phyloP scores from a whole-genome alignment of 2,329 filamentous ascomycete species.

The Talaromyces atroroseus region DNA sequence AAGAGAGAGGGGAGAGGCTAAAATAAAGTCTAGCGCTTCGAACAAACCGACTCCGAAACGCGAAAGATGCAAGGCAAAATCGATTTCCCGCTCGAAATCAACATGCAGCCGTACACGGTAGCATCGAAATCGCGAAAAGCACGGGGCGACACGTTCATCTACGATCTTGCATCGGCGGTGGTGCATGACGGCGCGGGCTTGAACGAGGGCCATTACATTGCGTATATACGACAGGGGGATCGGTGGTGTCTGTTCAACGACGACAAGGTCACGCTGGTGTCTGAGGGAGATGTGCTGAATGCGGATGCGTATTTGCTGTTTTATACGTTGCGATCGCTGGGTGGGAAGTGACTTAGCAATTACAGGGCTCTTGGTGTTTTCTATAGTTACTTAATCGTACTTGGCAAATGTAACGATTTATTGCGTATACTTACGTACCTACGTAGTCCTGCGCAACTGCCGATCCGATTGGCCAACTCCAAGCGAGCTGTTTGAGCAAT shows the following conservation, averaged over 20 bases:
- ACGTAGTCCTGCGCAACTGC: too few relatives aligned
- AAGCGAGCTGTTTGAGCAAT: not conserved
- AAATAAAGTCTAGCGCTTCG: slow-evolving; percentile 53
- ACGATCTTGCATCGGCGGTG: slow-evolving; percentile 83
- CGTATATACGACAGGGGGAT: slow-evolving; percentile 77
- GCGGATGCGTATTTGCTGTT: slow-evolving; percentile 89
- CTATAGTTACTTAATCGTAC: too few relatives aligned
- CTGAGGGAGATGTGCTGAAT: slow-evolving; percentile 75
- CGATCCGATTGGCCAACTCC: not conserved
- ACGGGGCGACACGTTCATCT: slow-evolving; percentile 58
- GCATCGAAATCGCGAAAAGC: slow-evolving; percentile 48
- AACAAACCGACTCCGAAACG: slow-evolving; percentile 68
- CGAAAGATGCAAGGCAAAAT: slow-evolving; percentile 86
- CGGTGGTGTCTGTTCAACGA: slow-evolving; percentile 98
- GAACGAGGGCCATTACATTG: slow-evolving; percentile 86
- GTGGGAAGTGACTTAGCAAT: not conserved
- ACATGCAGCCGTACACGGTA: slow-evolving; percentile 79
- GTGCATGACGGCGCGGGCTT: slow-evolving; percentile 83
- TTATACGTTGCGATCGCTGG: slow-evolving; percentile 50
- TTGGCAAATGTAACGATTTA: too few relatives aligned
- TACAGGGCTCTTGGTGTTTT: too few relatives aligned
- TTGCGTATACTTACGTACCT: too few relatives aligned
- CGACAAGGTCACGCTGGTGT: slow-evolving; percentile 79
- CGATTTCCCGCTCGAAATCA: slow-evolving; percentile 77
- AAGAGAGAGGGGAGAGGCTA: slow-evolving; percentile 4